These are phyloP conservation scores for Carex pumila DNA, from an alignment of 176 grass and related monocot species.

Conservation along the genomic window DNA sequence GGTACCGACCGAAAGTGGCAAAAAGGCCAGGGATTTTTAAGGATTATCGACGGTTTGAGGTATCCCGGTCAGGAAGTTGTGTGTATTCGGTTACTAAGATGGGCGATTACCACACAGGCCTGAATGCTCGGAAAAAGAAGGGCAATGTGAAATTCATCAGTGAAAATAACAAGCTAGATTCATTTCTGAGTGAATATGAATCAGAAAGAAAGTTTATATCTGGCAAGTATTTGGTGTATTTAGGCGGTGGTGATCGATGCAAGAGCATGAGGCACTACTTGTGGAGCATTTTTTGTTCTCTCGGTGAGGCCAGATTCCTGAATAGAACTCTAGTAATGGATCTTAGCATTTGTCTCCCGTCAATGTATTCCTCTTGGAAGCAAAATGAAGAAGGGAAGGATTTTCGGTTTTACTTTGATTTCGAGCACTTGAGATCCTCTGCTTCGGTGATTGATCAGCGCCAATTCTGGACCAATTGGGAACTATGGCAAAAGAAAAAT, in stretches of 20 bases:
- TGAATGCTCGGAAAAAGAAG: slow-evolving; percentile 52
- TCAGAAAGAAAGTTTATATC: slow-evolving; percentile 37
- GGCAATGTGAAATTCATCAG: neutral
- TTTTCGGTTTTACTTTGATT: slow-evolving; percentile 65
- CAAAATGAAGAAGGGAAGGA: slow-evolving; percentile 72
- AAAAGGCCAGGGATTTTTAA: slow-evolving; percentile 33
- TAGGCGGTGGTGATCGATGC: slow-evolving; percentile 63
- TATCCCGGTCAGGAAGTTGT: slow-evolving; percentile 34
- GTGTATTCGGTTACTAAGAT: slow-evolving; percentile 51
- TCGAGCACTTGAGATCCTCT: slow-evolving; percentile 46
- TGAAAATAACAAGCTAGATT: slow-evolving; percentile 7
- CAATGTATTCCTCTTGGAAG: slow-evolving; percentile 22
- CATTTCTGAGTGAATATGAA: slow-evolving; percentile 21
- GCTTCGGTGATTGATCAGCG: slow-evolving; percentile 39
- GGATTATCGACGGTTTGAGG: slow-evolving; percentile 70
- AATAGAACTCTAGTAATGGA: slow-evolving; percentile 65
- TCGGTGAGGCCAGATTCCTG: slow-evolving; percentile 57
- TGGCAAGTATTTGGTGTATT: slow-evolving; percentile 53
- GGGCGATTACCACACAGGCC: slow-evolving; percentile 50
- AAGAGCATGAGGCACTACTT: slow-evolving; percentile 74
- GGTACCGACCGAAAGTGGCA: slow-evolving; percentile 31
- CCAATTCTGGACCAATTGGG: slow-evolving; percentile 73
- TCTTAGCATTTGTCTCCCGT: slow-evolving; percentile 49
- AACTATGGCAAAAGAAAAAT: slow-evolving; percentile 49
- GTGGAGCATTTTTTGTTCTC: slow-evolving; percentile 62